Percentiles rank a stretch among this genome's conserved stretches.
phyloP scores from a whole-genome alignment of 257 asterid species.

The Solanum rostratum region DNA sequence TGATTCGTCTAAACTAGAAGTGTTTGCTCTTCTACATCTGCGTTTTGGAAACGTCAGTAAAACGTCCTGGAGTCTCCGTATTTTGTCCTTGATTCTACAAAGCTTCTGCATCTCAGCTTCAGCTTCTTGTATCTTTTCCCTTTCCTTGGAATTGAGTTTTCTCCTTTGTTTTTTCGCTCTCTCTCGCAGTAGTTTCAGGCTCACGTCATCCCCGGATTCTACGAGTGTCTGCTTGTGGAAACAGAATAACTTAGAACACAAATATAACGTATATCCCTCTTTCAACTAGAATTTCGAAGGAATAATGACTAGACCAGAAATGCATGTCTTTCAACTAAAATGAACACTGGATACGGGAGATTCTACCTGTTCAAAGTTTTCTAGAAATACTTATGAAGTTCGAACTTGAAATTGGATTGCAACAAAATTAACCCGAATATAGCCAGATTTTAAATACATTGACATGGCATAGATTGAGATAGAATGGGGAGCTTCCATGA shows the following conservation, averaged over 20 bases:
- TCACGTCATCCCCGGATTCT: conserved; percentile 64
- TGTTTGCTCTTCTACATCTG: conserved; percentile 16
- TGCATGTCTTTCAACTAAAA: neutral
- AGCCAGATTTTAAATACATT: neutral
- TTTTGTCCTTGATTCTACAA: conserved; percentile 56
- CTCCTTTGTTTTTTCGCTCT: conserved; percentile 53
- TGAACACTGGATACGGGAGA: neutral
- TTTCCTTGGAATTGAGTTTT: conserved; percentile 23
- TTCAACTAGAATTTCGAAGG: neutral
- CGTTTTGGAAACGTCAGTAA: conserved; percentile 32
- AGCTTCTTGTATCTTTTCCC: conserved; percentile 23
- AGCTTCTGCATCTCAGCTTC: conserved; percentile 82
- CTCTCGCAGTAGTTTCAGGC: conserved; percentile 60
- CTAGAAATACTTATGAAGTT: neutral
- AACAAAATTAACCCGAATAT: neutral
- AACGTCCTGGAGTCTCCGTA: conserved; percentile 41
- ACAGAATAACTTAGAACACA: neutral
- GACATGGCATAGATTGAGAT: neutral
- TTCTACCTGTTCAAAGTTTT: neutral
- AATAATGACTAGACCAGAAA: neutral
- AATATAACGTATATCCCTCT: neutral
- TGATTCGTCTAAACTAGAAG: conserved; percentile 14
- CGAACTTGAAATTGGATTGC: neutral
- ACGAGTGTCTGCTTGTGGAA: conserved; percentile 24
- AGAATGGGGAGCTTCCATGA: neutral